Base-by-base conservation (phyloP, 129 eudicot genomes). In the Escallonia rubra region DNA sequence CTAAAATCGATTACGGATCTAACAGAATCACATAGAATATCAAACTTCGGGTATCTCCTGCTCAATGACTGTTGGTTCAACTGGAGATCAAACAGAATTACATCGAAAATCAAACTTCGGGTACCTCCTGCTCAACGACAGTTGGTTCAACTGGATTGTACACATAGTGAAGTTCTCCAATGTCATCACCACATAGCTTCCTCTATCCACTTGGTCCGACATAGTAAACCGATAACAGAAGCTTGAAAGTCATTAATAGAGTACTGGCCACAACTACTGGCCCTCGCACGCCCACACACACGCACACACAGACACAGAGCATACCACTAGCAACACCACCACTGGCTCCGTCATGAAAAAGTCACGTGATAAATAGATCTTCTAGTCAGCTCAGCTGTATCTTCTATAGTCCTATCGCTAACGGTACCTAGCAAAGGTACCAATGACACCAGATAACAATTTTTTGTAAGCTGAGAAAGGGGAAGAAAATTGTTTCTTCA, bases 271-370 rank as follows among this genome's bases (percentile, higher is more conserved):
- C 34, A 23, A 23, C 34, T 23, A 1, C 34, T 23, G 34, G 34
- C 34, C 34, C 34, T 23, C 34, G 34, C n/a, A n/a, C 34, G 34
- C 34, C 1, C 34, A 23, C 34, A 23, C 34, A 46, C 23, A 70
- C 34, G 1, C 34, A 23, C 34, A 46, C 23, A 70, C 34, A 63
- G 57, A 48, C 57, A 59, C 39, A 71, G 58, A 43, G 52, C 41
- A 65, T 94, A 89, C 99, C 99, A 68, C 97, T 94, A 41, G 91
- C 97, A 79, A 87, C 95, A 79, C 99, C 99, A 43, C 99, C 99
- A 89, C 99, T 94, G 68, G 97, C 97, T 65, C 96, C 99, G 75
- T 93, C 99, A 76, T 96, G 96, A 79, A 90, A 23, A 94, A 41
- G 99, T 94, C 2, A 97, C 99, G 66, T 94, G 99, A 79, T 94